Base-by-base conservation (phyloP, 768 basidiomycete genomes). In the Boletus rufocinnamomeus region DNA sequence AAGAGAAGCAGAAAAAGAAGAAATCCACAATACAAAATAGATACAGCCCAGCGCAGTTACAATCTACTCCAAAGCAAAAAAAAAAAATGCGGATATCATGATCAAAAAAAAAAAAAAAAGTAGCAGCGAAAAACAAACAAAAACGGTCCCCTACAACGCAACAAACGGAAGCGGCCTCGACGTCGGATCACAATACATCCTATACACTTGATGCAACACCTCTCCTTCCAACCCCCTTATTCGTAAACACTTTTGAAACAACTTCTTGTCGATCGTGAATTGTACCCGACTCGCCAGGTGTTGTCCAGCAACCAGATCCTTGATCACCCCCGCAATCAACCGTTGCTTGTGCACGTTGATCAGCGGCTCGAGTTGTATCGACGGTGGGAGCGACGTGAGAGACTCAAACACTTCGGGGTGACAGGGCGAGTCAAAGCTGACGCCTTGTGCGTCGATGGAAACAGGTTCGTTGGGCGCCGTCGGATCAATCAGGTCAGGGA, bases 311-410 rank as follows among this genome's bases (percentile, higher is more conserved):
- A 93, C 89, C 54, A 93, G 75, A 8, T 83, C 81, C 70, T 92
- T 91, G 75, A 93, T 89, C 43, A 91, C 86, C 17, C 82, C 82
- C 11, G 92, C 90, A 52, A 91, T 89, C 63, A 87, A 75, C 37
- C 92, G 84, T 69, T 94, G 92, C 73, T 94, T 93, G 73, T 93
- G 90, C 7, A 94, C 87, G 68, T 93, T 94, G 75, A 94, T 91
- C 57, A 94, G 73, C 4, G 92, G 91, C 65, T 93, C 91, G 30
- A 94, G 81, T 60, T 87, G 84, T 79, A 93, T 90, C n/a, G 83
- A 82, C 1, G 84, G 68, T 0, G 91, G 92, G 5, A 93, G 82
- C 9, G 87, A 82, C 4, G 85, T 80, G 7, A 94, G 80, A 14
- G 85, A 79, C 1, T 84, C 79, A 71, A 94, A 94, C 28, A 93